Base-by-base conservation (phyloP, 176 grass and related monocot genomes). In the Aegilops speltoides region DNA sequence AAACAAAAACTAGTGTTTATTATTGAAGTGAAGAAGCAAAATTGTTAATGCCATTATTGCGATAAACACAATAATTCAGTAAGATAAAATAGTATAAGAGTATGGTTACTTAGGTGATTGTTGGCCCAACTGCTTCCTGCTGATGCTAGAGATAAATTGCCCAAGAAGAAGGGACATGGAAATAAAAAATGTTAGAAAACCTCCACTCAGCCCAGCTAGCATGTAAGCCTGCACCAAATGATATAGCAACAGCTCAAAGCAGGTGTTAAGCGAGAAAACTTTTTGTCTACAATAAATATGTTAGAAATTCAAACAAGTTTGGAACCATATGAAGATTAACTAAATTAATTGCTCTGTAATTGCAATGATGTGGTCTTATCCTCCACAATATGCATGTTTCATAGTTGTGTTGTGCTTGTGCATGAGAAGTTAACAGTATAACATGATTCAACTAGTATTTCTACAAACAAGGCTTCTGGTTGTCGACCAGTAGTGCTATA, bases 171-270 rank as follows among this genome's bases (percentile, higher is more conserved):
- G 95, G 73, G 93, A 98, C 70, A 94, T 77, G 65, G 86, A 91
- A 86, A 98, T 93, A 48, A 94, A 82, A 89, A 92, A 93, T 83
- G 96, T 96, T 75, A 98, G 82, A 89, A 98, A 96, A 68, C 93
- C 96, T 88, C 96, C 93, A 87, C 92, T 87, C 63, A 98, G 78
- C 23, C 94, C 91, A 86, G 83, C 67, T 79, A 96, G 56, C 75
- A 89, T 79, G 90, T 91, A 93, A 32, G 45, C 90, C 96, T 98
- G 91, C 75, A 89, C 29, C 4, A 66, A 86, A 76, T 54, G 64
- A 76, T 78, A 62, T 29, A 68, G 33, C 8, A 32, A 80, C 74
- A 61, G 68, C 24, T 59, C 20, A 71, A 56, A 69, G 9, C n/a
- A 56, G 25, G 32, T 48, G 79, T 48, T 40, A 28, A 15, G 33